Evolutionary conservation across 345 rosid genomes (phyloP), one percentile per base, ranked within the genome.

Genomic region (Aethionema arabicum): DNA sequence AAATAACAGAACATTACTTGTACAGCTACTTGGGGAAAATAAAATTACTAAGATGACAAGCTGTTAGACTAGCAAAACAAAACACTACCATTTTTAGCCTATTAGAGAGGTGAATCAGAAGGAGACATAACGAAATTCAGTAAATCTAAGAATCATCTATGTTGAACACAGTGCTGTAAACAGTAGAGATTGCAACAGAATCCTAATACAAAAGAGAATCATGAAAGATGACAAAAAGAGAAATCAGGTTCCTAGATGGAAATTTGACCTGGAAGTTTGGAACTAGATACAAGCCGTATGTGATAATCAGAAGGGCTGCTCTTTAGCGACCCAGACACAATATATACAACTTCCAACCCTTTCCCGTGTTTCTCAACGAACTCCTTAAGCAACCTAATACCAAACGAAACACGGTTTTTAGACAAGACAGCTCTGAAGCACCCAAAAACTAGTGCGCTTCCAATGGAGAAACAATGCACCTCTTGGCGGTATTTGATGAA

Each of bases 281-380:
- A 72, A 33, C 78, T 79, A 47, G 88, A 66, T 55, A 83, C 96
- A 61, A 93, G 91, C 77, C 63, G 80, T 42, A 87, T 72, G 57
- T 74, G 76, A 58, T 84, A 88, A 78, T 77, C 73, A 0, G 79
- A 61, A 64, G 95, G 86, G 42, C 66, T 68, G 61, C 67, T 72
- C 84, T 83, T 90, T 70, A 78, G 72, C 92, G 95, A 93, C 57
- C 97, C 99, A 12, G 95, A 84, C 50, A 90, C 72, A 50, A 79
- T 67, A 76, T 87, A 93, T 4, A 87, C 81, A 56, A 83, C 91
- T 76, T 87, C 87, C 50, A 87, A 36, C 7, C 74, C 81, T 54
- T 67, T 79, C 52, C 80, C 85, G 39, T 69, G 82, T 42, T 65
- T 79, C 65, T 80, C 83, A 21, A 77, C 92, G 63, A 90, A 90